phyloP scores from a whole-genome alignment of 176 grass and related monocot species.

The Rhynchospora breviuscula region DNA sequence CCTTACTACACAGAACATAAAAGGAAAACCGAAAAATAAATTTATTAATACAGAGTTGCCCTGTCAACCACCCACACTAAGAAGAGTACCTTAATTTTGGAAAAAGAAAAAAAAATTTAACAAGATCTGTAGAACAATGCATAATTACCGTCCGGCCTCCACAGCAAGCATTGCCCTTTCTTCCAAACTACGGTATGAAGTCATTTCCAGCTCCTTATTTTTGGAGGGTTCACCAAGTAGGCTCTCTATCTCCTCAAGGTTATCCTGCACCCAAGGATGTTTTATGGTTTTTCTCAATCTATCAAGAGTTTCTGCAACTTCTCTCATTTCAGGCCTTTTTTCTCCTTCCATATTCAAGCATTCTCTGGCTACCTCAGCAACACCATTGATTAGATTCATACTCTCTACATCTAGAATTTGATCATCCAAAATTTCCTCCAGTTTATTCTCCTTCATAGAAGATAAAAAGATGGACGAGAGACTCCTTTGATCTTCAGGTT shows the following conservation, averaged over 20 bases:
- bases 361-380: conserved; percentile 36
- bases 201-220: neutral
- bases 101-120: no score
- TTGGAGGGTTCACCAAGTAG: conserved; percentile 21
- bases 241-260: conserved; percentile 18
- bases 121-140: no score
- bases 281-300: conserved; percentile 29
- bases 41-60: no score
- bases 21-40: no score
- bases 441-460: conserved; percentile 25
- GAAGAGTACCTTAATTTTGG: no score
- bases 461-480: no score
- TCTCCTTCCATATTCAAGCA: conserved; percentile 42
- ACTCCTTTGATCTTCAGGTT: no score
- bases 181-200: conserved; percentile 2
- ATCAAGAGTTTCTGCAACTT: conserved; percentile 38
- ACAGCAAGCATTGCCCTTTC: conserved; percentile 18
- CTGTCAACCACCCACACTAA: no score
- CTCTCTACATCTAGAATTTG: conserved; percentile 28
- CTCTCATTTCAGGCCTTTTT: conserved; percentile 38
- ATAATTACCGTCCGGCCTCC: neutral
- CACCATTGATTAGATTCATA: conserved; percentile 28
- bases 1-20: no score
- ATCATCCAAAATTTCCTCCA: conserved; percentile 43
- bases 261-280: conserved; percentile 18